These are phyloP conservation scores for Citrus cavaleriei DNA, from an alignment of 345 rosid species.

Conservation along the genomic window DNA sequence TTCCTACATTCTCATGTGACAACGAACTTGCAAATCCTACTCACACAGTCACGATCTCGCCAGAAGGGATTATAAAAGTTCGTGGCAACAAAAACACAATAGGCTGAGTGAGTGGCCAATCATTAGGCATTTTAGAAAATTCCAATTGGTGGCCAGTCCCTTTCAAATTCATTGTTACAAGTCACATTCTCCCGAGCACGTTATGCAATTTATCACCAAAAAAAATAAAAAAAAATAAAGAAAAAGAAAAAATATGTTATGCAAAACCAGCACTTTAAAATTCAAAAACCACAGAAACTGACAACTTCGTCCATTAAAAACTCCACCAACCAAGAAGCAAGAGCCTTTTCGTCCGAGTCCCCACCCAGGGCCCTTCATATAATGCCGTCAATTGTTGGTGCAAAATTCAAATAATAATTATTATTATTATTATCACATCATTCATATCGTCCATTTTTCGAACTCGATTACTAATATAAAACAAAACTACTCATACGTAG, in stretches of 20 bases:
- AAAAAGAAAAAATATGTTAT: too few species aligned
- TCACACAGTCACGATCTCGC: background rate
- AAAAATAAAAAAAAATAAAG: background rate
- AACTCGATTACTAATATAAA: too few species aligned
- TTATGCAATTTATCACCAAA: background rate
- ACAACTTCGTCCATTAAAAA: slow-evolving; percentile 8
- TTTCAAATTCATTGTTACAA: background rate
- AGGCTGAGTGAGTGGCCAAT: background rate
- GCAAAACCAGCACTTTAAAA: background rate
- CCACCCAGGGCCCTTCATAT: background rate
- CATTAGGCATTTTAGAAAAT: background rate
- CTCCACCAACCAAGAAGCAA: slow-evolving; percentile 5
- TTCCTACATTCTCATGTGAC: too few species aligned
- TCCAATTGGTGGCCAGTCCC: background rate
- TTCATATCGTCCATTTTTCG: too few species aligned
- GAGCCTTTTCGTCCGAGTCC: background rate
- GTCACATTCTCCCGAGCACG: background rate
- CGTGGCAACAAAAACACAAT: background rate
- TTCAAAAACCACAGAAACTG: background rate
- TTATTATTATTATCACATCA: too few species aligned
- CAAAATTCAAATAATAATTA: too few species aligned
- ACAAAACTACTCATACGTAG: too few species aligned
- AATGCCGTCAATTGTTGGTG: too few species aligned
- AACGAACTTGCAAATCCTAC: background rate
- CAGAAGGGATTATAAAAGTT: background rate